Evolutionary conservation across 495 filamentous ascomycete genomes (phyloP).

Genomic region (Apiosordaria backusii): DNA sequence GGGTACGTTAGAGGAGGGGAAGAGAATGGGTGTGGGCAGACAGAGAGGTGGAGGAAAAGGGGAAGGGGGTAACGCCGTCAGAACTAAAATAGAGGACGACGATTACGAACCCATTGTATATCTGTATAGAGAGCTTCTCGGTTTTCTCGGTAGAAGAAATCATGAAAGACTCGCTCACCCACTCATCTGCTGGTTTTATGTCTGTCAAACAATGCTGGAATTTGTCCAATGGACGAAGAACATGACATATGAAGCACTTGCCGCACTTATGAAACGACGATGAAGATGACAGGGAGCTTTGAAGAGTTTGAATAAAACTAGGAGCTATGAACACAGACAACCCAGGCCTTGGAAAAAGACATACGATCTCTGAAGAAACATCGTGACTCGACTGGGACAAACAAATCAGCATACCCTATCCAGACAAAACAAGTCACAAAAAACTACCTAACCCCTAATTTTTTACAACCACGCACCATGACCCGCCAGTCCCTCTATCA

Average conservation of each 20-base stretch:
- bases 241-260: background rate
- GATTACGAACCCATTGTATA: background rate
- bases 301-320: background rate
- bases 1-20: background rate
- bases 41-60: background rate
- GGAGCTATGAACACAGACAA: background rate
- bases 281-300: background rate
- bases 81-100: background rate
- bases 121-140: background rate
- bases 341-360: background rate
- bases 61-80: background rate
- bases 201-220: background rate
- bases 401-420: background rate
- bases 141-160: background rate
- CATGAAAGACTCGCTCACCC: background rate
- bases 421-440: background rate
- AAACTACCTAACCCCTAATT: background rate
- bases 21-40: background rate
- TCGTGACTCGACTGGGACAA: background rate
- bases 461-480: background rate
- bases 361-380: background rate
- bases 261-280: background rate
- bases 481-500: background rate
- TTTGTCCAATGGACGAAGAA: no score
- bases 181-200: background rate